Evolutionary conservation across 2,329 filamentous ascomycete genomes (phyloP).

Genomic region (Xylariomycetidae sp.): DNA sequence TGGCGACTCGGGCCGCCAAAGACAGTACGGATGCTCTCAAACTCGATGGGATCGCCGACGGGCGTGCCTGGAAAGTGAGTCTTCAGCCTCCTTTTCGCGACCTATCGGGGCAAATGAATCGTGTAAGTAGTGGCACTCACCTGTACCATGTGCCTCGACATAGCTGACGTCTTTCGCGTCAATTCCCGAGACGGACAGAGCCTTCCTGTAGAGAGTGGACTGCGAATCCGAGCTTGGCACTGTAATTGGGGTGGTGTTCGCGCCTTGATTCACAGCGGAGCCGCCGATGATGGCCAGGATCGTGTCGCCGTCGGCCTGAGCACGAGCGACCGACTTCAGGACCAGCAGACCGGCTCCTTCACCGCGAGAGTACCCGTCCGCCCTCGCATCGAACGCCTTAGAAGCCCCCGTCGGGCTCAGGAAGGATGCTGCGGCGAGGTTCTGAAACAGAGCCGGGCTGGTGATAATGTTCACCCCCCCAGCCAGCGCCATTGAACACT

Average conservation of each 20-base stretch:
- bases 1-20: constrained; percentile 3
- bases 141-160: constrained; percentile 9
- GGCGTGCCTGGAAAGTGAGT: too few species aligned
- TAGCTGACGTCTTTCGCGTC: constrained; percentile 16
- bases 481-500: constrained; percentile 25
- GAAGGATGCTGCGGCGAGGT: constrained; percentile 20
- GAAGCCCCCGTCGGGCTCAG: constrained; percentile 20
- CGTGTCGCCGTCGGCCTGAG: constrained; percentile 40
- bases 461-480: constrained; percentile 27
- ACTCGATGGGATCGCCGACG: constrained; percentile 5
- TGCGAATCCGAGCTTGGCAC: constrained; percentile 31
- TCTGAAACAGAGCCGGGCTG: constrained; percentile 14
- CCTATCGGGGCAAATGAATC: too few species aligned
- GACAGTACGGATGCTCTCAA: constrained; percentile 3
- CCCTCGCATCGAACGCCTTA: constrained; percentile 31
- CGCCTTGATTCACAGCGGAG: constrained; percentile 36
- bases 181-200: constrained; percentile 21
- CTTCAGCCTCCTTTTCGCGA: too few species aligned
- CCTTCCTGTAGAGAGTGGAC: constrained; percentile 22
- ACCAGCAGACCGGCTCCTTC: constrained; percentile 41
- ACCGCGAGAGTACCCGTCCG: constrained; percentile 46
- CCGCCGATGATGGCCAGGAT: constrained; percentile 34
- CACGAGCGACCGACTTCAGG: constrained; percentile 41
- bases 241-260: constrained; percentile 33
- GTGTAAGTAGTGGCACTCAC: not conserved